A percentile compares a stretch with the other conserved stretches of the same genome.
These are phyloP conservation scores for Podaxis sp. DNA, from an alignment of 768 basidiomycete genomes.

Conservation along the genomic window DNA sequence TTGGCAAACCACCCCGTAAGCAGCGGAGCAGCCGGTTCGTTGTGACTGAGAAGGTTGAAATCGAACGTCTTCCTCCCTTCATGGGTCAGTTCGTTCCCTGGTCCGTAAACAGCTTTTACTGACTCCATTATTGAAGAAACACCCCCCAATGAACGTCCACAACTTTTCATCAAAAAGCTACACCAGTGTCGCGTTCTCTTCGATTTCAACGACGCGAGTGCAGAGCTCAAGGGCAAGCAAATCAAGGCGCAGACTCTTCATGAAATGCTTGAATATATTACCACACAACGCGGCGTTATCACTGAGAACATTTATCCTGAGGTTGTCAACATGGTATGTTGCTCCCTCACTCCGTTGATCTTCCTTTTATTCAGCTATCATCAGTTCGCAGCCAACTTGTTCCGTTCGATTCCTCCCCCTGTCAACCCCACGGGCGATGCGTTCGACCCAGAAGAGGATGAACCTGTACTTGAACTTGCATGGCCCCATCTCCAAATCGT, in stretches of 20 bases:
- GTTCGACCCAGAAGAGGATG: slow-evolving; percentile 99
- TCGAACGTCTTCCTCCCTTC: slow-evolving; percentile 92
- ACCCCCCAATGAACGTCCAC: slow-evolving; percentile 81
- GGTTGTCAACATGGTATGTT: slow-evolving; percentile 93
- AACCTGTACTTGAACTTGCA: slow-evolving; percentile 96
- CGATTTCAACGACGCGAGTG: slow-evolving; percentile 97
- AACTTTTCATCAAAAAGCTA: slow-evolving; percentile 91
- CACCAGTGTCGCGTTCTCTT: slow-evolving; percentile 96
- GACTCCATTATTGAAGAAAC: slow-evolving; percentile 62
- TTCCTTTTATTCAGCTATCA: slow-evolving; percentile 18
- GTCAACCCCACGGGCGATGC: slow-evolving; percentile 98
- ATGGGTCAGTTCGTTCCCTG: slow-evolving; percentile 53
- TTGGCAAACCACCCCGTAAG: slow-evolving; percentile 95
- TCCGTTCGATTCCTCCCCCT: slow-evolving; percentile 99
- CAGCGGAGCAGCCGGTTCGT: slow-evolving; percentile 97
- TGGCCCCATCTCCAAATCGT: slow-evolving; percentile 99
- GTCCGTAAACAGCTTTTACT: neutral
- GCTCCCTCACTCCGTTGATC: slow-evolving; percentile 12
- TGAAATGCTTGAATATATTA: slow-evolving; percentile 99
- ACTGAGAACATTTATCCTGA: slow-evolving; percentile 98
- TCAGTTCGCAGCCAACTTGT: slow-evolving; percentile 97
- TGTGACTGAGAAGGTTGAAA: slow-evolving; percentile 93
- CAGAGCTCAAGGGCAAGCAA: slow-evolving; percentile 96
- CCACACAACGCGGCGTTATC: slow-evolving; percentile 92
- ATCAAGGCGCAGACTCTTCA: slow-evolving; percentile 97